These are phyloP conservation scores for Gentiana dahurica DNA, from an alignment of 257 asterid genomes.

Conservation along the genomic window DNA sequence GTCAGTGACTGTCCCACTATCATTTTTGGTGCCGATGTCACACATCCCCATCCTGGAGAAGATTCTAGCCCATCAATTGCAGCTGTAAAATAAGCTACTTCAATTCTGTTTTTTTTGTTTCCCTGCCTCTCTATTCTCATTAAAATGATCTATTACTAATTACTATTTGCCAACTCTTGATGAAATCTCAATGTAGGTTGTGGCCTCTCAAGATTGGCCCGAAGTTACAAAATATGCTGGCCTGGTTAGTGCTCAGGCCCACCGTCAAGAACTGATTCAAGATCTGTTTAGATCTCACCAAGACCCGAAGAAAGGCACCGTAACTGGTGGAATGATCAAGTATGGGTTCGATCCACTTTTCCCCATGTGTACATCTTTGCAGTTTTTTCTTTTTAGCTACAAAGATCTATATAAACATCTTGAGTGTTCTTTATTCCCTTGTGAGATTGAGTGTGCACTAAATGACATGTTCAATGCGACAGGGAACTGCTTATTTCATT, in stretches of 20 bases:
- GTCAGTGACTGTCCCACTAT: constrained; percentile 91
- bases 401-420: background rate
- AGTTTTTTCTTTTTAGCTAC: background rate
- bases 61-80: constrained; percentile 99
- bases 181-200: constrained; percentile 46
- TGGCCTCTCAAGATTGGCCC: constrained; percentile 99
- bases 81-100: constrained; percentile 41
- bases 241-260: constrained; percentile 93
- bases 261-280: constrained; percentile 88
- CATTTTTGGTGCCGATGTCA: constrained; percentile 96
- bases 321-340: constrained; percentile 97
- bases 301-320: constrained; percentile 67
- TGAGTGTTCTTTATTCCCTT: background rate
- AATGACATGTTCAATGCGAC: constrained; percentile 5
- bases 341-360: constrained; percentile 9
- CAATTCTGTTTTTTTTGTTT: background rate
- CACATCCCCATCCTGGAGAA: constrained; percentile 98
- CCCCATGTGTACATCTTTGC: background rate
- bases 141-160: background rate
- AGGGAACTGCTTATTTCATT: constrained; percentile 89
- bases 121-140: background rate
- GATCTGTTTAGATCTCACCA: constrained; percentile 84
- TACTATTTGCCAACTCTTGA: background rate
- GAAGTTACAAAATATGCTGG: constrained; percentile 94
- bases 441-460: background rate